A percentile compares a stretch with the other conserved stretches of the same genome.
Conservation (phyloP, 1,284 basidiomycete genomes). For the Phenoliferia sp. region DNA sequence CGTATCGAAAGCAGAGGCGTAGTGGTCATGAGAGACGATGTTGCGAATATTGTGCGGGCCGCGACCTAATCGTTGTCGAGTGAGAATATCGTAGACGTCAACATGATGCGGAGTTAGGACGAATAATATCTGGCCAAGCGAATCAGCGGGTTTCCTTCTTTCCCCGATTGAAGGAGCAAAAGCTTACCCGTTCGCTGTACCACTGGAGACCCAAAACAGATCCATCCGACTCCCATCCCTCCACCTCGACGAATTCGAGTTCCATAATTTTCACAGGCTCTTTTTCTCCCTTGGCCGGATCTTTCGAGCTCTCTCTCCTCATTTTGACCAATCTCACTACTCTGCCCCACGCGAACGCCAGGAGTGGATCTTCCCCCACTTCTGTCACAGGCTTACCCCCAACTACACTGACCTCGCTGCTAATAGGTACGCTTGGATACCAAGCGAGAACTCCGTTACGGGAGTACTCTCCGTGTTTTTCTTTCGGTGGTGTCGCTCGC, state of each 20-base stretch:
- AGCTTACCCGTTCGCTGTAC: conserved; percentile 43
- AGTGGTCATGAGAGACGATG: conserved; percentile 41
- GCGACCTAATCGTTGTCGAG: conserved; percentile 40
- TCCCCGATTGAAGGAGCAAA: conserved; percentile 44
- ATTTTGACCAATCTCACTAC: conserved; percentile 61
- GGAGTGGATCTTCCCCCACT: conserved; percentile 54
- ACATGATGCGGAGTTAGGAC: conserved; percentile 56
- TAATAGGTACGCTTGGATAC: conserved; percentile 52
- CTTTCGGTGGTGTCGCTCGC: conserved; percentile 60
- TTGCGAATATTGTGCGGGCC: conserved; percentile 39
- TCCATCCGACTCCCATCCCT: conserved; percentile 40
- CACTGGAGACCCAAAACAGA: conserved; percentile 47
- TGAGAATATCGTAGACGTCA: conserved; percentile 64
- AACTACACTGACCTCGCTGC: neutral
- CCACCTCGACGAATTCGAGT: conserved; percentile 42
- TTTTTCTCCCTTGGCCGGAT: conserved; percentile 25
- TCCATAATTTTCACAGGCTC: conserved; percentile 5
- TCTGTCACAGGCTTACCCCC: conserved; percentile 40
- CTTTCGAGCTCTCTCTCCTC: conserved; percentile 64
- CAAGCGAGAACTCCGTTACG: conserved; percentile 61
- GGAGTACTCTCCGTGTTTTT: conserved; percentile 39
- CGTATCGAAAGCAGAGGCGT: conserved; percentile 16
- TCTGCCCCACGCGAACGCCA: conserved; percentile 79
- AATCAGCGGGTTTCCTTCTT: neutral
- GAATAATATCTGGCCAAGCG: conserved; percentile 47